Base-by-base conservation (phyloP, 2,329 filamentous ascomycete species). In the Stachybotrys echinatus region DNA sequence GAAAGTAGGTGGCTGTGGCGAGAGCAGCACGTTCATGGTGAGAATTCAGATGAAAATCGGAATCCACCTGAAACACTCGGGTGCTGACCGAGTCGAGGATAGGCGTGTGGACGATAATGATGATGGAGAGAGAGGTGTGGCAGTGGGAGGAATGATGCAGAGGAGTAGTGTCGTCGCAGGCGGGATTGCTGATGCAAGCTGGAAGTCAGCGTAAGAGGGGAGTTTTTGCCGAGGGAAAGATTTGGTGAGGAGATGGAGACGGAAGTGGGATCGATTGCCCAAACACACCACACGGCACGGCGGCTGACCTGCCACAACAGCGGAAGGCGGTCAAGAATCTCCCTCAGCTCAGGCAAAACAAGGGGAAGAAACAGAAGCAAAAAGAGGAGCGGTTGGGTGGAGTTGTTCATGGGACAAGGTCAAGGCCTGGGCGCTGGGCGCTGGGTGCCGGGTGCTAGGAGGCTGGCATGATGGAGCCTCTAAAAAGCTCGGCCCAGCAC, bases 21-120 rank as follows among this genome's bases (percentile, higher is more conserved):
- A 77, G 55, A 85, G 67, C 67, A 85, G 65, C 64, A 83, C 74
- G 66, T 84, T 84, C 83, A 86, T 86, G 50, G 55, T 76, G 65
- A 51, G 17, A 40, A 14, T 8, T 34, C 27, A 34, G 27, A 10
- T 8, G 5, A 34, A 14, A 34, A 34, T 14, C 27, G 27, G 27
- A 34, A 14, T 34, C 27, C 10, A 34, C 27, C 27, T 14, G 27
- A 10, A 10, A 37, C 39, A 40, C 50, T 47, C 42, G 43, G 50
- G 27, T 31, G 38, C 18, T 47, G 50, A 52, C 42, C 42, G 47
- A 37, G 42, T 49, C 34, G 39, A 48, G 42, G 48, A 39, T 48
- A 45, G 44, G 47, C 47, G n/a, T n/a, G n/a, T n/a, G n/a, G n/a
- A n/a, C n/a, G n/a, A n/a, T n/a, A n/a, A n/a, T n/a, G n/a, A n/a